phyloP scores from a whole-genome alignment of 2,329 filamentous ascomycete species.

The Raffaelea ambrosiae region DNA sequence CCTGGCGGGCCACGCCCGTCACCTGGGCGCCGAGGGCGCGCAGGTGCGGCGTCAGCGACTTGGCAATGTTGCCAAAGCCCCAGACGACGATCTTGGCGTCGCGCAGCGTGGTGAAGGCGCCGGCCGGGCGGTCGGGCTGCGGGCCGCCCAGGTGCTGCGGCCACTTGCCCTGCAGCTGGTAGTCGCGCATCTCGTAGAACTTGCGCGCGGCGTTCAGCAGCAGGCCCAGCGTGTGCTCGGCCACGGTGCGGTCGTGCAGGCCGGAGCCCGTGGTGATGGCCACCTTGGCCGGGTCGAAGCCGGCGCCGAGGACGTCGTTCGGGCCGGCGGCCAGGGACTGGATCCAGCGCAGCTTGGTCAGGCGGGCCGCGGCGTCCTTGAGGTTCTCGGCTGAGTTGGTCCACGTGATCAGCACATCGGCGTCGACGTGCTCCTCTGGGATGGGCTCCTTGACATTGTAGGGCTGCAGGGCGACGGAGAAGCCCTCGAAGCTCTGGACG shows the following conservation, averaged over 20 bases:
- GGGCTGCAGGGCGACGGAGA: conserved; percentile 17
- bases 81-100: conserved; percentile 35
- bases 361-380: conserved; percentile 30
- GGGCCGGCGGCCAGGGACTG: conserved; percentile 40
- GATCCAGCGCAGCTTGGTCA: conserved; percentile 38
- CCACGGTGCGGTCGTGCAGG: conserved; percentile 38
- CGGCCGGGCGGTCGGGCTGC: conserved; percentile 23
- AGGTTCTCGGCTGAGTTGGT: conserved; percentile 33
- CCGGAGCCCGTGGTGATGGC: conserved; percentile 35
- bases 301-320: conserved; percentile 39
- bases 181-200: conserved; percentile 37
- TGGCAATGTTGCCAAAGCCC: conserved; percentile 42
- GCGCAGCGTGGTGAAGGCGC: conserved; percentile 33
- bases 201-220: conserved; percentile 27
- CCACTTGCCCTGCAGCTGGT: conserved; percentile 34
- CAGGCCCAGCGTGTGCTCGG: conserved; percentile 37
- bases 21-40: conserved; percentile 45
- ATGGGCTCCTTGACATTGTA: conserved; percentile 31
- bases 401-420: conserved; percentile 38
- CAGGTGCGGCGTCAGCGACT: conserved; percentile 31
- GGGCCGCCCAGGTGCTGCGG: conserved; percentile 36
- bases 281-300: conserved; percentile 30
- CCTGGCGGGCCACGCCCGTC: conserved; percentile 44
- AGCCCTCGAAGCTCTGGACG: conserved; percentile 14
- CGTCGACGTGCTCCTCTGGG: conserved; percentile 33